These are phyloP conservation scores for Flaveria trinervia DNA, from an alignment of 129 eudicot genomes.

Conservation along the genomic window DNA sequence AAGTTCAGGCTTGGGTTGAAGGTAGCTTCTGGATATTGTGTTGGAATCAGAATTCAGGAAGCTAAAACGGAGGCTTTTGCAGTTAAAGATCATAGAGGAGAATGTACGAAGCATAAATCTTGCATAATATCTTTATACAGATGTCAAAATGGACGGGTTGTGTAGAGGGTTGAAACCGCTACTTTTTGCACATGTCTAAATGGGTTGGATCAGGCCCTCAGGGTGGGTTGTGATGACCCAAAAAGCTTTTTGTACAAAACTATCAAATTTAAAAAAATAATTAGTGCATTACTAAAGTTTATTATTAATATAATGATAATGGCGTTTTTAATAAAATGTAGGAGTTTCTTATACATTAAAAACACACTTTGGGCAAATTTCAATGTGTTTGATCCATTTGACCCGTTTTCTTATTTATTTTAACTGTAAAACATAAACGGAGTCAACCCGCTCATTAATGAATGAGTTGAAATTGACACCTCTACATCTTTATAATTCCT, in stretches of 20 bases:
- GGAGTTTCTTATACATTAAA: not conserved
- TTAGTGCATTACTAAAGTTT: not conserved
- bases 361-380: not conserved
- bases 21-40: conserved; percentile 54
- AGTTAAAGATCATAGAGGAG: conserved; percentile 66
- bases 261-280: not conserved
- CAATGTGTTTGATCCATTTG: not conserved
- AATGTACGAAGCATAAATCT: conserved; percentile 35
- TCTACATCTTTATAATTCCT: not conserved
- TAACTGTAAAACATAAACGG: not conserved
- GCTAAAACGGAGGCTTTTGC: conserved; percentile 63
- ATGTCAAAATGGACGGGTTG: not conserved
- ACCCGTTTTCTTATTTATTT: not conserved
- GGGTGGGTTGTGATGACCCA: not conserved
- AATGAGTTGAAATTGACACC: not conserved
- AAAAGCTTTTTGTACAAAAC: not conserved
- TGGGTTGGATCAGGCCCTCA: not conserved
- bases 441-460: not conserved
- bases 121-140: conserved; percentile 7
- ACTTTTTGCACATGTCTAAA: not conserved
- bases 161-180: not conserved
- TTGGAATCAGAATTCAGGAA: conserved; percentile 52
- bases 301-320: not conserved
- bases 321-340: not conserved
- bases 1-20: conserved; percentile 56